Evolutionary conservation across 805 yeast species (phyloP).

Genomic region (Saccharomycopsis sp.): DNA sequence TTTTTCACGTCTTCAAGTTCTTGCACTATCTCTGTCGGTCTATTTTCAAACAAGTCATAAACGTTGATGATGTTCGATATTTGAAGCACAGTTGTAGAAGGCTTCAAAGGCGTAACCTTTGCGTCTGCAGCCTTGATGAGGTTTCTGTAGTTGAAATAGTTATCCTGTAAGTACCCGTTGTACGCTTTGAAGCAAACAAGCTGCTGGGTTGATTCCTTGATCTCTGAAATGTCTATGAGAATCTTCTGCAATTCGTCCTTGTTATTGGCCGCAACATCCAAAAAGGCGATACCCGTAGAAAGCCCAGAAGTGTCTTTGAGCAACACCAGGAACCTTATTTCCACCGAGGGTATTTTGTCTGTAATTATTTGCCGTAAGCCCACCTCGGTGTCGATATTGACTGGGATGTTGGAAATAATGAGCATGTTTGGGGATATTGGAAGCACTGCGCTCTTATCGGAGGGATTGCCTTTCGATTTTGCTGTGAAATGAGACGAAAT

Average conservation of each 20-base stretch:
- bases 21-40: not conserved
- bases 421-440: slow-evolving; percentile 41
- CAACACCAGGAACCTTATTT: slow-evolving; percentile 35
- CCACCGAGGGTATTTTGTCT: slow-evolving; percentile 21
- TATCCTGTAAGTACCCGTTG: slow-evolving; percentile 25
- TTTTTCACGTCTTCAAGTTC: slow-evolving; percentile 38
- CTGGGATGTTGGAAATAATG: slow-evolving; percentile 40
- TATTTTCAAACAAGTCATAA: slow-evolving; percentile 26
- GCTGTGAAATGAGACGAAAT: slow-evolving; percentile 30
- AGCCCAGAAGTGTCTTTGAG: slow-evolving; percentile 41
- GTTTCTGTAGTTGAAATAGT: slow-evolving; percentile 23
- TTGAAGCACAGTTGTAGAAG: slow-evolving; percentile 44
- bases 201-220: slow-evolving; percentile 31
- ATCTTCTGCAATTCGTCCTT: slow-evolving; percentile 24
- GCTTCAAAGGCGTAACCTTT: slow-evolving; percentile 28
- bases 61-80: slow-evolving; percentile 56
- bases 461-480: slow-evolving; percentile 18
- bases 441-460: slow-evolving; percentile 22
- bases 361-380: slow-evolving; percentile 29
- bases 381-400: slow-evolving; percentile 33
- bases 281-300: slow-evolving; percentile 55
- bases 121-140: slow-evolving; percentile 21
- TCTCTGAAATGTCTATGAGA: slow-evolving; percentile 30
- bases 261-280: slow-evolving; percentile 33
- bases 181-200: slow-evolving; percentile 36